A percentile compares a stretch with the other conserved stretches of the same genome.
phyloP scores from a whole-genome alignment of 2,329 filamentous ascomycete genomes.

The Diaporthe caulivora region DNA sequence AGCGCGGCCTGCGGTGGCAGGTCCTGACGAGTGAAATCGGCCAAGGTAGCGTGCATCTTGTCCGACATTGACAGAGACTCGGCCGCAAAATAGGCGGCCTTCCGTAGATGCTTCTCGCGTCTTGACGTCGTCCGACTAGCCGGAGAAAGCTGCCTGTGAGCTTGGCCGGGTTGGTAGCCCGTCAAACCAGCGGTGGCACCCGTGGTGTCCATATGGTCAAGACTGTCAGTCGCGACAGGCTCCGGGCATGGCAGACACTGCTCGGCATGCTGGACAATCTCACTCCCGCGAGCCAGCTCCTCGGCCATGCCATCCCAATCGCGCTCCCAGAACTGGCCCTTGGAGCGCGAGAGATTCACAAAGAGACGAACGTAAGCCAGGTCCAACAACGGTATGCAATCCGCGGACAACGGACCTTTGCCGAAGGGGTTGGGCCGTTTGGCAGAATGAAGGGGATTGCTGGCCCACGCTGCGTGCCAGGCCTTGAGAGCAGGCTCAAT shows the following conservation, averaged over 20 bases:
- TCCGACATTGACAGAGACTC: conserved; percentile 92
- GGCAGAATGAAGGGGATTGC: conserved; percentile 85
- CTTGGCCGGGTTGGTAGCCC: conserved; percentile 65
- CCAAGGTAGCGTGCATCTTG: conserved; percentile 86
- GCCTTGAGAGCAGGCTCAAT: conserved; percentile 94
- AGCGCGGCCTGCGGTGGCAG: conserved; percentile 91
- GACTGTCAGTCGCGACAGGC: conserved; percentile 46
- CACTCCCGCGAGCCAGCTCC: conserved; percentile 82
- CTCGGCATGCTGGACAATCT: conserved; percentile 80
- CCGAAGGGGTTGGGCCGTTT: conserved; percentile 89
- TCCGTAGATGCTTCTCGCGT: conserved; percentile 88
- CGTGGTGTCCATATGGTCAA: conserved; percentile 54
- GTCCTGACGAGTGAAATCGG: conserved; percentile 85
- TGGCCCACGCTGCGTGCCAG: conserved; percentile 94
- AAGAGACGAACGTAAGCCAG: conserved; percentile 93
- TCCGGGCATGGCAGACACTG: conserved; percentile 60
- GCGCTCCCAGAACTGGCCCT: conserved; percentile 93
- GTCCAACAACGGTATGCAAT: conserved; percentile 91
- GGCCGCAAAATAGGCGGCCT: conserved; percentile 95
- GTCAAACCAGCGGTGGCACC: conserved; percentile 60
- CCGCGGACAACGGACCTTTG: conserved; percentile 84
- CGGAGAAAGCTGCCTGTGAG: conserved; percentile 51
- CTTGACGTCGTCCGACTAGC: conserved; percentile 69
- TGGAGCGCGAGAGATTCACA: conserved; percentile 91
- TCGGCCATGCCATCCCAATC: conserved; percentile 94